Base-by-base conservation (phyloP, 1,139 yeast species). In the Sugiyamaella castrensis region DNA sequence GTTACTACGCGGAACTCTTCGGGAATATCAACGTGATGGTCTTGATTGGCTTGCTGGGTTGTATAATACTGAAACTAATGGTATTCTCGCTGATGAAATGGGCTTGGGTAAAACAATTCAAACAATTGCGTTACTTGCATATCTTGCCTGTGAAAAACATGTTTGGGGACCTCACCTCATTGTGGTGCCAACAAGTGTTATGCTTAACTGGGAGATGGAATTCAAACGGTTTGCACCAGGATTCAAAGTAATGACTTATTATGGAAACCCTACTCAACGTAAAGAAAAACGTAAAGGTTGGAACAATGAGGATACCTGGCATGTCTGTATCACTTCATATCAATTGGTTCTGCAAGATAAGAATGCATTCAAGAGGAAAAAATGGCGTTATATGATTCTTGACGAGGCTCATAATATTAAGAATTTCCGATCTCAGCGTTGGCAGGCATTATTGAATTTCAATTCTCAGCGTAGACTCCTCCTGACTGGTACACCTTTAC, bases 171-270 rank as follows among this genome's bases (percentile, higher is more conserved):
- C 98, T 0, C 99, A 94, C 71, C 72, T 94, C 48, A 91, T 94
- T 68, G 82, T 94, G 53, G 99, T 94, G 3, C 99, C 99, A 2
- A 94, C 99, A 0, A 88, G 97, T 15, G 99, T 94, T n/a, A 83
- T 94, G 84, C 80, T 94, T 50, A 94, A 94, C 65, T 94, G 99
- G 99, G 99, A 94, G 66, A 91, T 92, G 97, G 99, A 94, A 65
- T 91, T 94, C 71, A 94, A 92, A 64, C 82, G 96, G 59, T 94
- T 94, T 74, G 98, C 98, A 0, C 99, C 99, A 0, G 99, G 98
- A 0, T 86, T 94, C 67, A 92, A 94, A 65, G 95, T 94, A 1
- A 67, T 94, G 66, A 92, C 98, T 0, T 94, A 94, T 66, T 94
- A 92, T 63, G 99, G 99, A 0, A 84, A 94, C n/a, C 98, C 98